phyloP scores from a whole-genome alignment of 2,329 filamentous ascomycete species.

The Exophiala sp. region DNA sequence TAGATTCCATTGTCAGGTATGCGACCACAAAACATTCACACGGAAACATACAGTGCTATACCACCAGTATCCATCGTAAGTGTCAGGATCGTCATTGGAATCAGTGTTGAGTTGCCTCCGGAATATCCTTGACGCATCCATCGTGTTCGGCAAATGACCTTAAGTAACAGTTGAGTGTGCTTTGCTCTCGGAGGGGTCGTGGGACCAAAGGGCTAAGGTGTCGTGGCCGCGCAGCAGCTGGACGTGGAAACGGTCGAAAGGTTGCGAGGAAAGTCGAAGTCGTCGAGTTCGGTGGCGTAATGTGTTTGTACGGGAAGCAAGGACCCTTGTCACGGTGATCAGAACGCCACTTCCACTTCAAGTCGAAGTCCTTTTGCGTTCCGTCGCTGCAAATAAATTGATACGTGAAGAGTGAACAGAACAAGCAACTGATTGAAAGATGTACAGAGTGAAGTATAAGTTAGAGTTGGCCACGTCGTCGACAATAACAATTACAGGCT shows the following conservation, averaged over 20 bases:
- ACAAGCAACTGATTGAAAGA: background rate
- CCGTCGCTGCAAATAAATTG: too few species aligned
- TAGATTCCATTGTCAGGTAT: background rate
- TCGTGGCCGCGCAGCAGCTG: background rate
- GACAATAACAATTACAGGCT: background rate
- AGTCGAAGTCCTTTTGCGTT: too few species aligned
- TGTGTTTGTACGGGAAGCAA: background rate
- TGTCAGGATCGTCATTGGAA: constrained; percentile 7
- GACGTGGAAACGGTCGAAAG: background rate
- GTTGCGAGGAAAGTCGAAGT: too few species aligned
- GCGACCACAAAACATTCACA: background rate
- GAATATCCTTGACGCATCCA: constrained; percentile 8
- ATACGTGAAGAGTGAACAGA: background rate
- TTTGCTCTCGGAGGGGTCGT: background rate
- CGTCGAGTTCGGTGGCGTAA: background rate
- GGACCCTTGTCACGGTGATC: background rate
- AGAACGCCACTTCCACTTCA: background rate
- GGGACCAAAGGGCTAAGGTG: background rate
- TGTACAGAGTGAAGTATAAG: background rate
- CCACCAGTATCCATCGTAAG: constrained; percentile 19
- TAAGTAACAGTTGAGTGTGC: background rate
- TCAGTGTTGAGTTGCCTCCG: constrained; percentile 6
- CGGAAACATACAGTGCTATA: constrained; percentile 22
- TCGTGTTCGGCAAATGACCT: background rate
- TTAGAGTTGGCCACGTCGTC: background rate